Percentiles rank a stretch among this genome's conserved stretches.
These are phyloP conservation scores for Colletotrichum liaoningense DNA, from an alignment of 2,329 filamentous ascomycete species.

Conservation along the genomic window DNA sequence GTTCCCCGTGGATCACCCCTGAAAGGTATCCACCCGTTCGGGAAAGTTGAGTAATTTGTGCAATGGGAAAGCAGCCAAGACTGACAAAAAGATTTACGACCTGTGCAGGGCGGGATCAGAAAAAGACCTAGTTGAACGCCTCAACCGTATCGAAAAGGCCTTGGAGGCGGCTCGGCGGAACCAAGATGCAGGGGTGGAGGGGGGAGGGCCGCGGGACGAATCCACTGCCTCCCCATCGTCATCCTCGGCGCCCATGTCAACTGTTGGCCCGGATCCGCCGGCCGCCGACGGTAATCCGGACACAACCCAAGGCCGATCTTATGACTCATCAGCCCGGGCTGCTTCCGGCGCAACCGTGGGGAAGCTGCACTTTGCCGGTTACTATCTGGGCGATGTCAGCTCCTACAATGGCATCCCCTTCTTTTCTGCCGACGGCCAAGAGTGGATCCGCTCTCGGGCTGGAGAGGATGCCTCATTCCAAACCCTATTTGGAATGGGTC, in stretches of 20 bases:
- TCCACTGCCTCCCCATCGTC: conserved; percentile 20
- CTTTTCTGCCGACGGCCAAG: conserved; percentile 57
- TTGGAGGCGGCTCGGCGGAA: conserved; percentile 41
- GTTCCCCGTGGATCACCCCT: neutral
- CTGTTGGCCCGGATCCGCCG: conserved; percentile 2
- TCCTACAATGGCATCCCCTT: conserved; percentile 61
- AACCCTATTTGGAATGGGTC: conserved; percentile 38
- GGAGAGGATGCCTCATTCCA: conserved; percentile 49
- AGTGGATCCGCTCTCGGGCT: conserved; percentile 60
- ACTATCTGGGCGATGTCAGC: conserved; percentile 58
- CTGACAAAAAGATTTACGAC: conserved; percentile 15
- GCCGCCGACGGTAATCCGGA: conserved; percentile 23
- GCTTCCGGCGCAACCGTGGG: conserved; percentile 40
- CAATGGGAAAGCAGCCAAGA: too few species aligned
- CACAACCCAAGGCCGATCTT: conserved; percentile 13
- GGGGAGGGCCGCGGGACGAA: neutral
- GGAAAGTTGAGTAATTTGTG: neutral
- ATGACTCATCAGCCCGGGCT: conserved; percentile 21
- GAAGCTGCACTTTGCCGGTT: conserved; percentile 59
- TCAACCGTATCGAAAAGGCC: conserved; percentile 52
- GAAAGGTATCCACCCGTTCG: neutral
- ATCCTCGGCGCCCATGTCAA: conserved; percentile 16
- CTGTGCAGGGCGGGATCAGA: conserved; percentile 34
- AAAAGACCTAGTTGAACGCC: conserved; percentile 49
- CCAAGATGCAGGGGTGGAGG: conserved; percentile 11